Conservation (phyloP, 2,329 filamentous ascomycete genomes). For the Fusarium staphyleae region DNA sequence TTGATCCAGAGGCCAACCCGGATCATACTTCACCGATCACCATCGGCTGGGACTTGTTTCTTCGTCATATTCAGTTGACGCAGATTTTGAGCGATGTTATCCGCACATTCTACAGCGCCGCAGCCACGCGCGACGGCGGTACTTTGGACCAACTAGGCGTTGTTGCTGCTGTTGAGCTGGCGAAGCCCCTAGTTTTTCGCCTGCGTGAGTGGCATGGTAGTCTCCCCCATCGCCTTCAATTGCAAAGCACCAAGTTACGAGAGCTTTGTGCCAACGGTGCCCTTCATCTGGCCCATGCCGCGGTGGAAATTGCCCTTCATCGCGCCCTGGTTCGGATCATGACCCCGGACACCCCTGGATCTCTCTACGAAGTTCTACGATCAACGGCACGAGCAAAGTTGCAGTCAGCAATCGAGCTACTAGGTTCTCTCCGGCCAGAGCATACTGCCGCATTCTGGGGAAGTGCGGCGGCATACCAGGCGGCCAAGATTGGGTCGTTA, state of each 20-base stretch:
- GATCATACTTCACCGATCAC: constrained; percentile 53
- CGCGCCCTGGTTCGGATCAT: constrained; percentile 57
- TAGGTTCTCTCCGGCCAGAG: constrained; percentile 53
- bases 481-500: constrained; percentile 52
- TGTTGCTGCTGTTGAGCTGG: constrained; percentile 45
- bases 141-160: constrained; percentile 45
- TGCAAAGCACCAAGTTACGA: constrained; percentile 51
- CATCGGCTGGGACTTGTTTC: constrained; percentile 56
- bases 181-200: constrained; percentile 45
- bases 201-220: constrained; percentile 54
- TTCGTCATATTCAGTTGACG: constrained; percentile 58
- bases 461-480: constrained; percentile 53
- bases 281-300: constrained; percentile 59
- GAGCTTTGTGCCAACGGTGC: constrained; percentile 54
- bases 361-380: constrained; percentile 45
- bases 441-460: constrained; percentile 57
- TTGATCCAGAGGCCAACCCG: constrained; percentile 45
- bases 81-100: constrained; percentile 60
- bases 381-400: constrained; percentile 51
- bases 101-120: constrained; percentile 55
- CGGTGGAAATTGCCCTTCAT: constrained; percentile 59
- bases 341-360: constrained; percentile 42
- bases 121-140: constrained; percentile 42
- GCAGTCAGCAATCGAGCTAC: constrained; percentile 50
- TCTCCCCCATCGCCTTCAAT: constrained; percentile 54